These are phyloP conservation scores for Gossypium davidsonii DNA, from an alignment of 441 rosid species.

Conservation along the genomic window DNA sequence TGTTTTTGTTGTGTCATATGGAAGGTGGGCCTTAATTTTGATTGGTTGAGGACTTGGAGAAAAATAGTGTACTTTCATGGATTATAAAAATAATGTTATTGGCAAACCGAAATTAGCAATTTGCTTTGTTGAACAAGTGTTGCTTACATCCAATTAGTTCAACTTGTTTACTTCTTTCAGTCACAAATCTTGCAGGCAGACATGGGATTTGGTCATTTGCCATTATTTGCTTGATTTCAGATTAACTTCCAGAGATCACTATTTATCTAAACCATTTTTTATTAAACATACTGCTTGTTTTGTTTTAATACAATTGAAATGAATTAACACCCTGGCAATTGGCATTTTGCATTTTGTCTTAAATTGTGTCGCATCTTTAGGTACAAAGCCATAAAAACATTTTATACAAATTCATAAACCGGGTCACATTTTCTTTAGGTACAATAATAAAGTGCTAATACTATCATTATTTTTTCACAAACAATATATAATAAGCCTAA, in stretches of 20 bases:
- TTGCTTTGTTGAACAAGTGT: slow-evolving; percentile 8
- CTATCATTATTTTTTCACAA: neutral
- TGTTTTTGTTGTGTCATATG: neutral
- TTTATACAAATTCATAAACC: neutral
- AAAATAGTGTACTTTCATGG: slow-evolving; percentile 27
- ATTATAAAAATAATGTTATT: slow-evolving; percentile 28
- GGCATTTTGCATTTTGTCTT: too few relatives aligned
- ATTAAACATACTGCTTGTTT: too few relatives aligned
- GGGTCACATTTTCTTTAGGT: neutral
- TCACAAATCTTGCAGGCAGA: neutral
- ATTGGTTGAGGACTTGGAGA: slow-evolving; percentile 12
- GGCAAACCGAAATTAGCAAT: slow-evolving; percentile 20
- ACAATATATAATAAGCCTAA: neutral
- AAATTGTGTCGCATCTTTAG: neutral
- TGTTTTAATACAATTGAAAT: too few relatives aligned
- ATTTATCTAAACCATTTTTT: too few relatives aligned
- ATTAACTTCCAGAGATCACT: too few relatives aligned
- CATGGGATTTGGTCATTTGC: too few relatives aligned
- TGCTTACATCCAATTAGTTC: neutral
- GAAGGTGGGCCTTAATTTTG: slow-evolving; percentile 3
- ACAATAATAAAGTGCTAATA: neutral
- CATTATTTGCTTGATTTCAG: too few relatives aligned
- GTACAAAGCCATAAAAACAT: neutral
- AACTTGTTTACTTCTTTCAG: neutral
- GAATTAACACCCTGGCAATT: too few relatives aligned